These are phyloP conservation scores for Candida parachauliodes DNA, from an alignment of 805 yeast species.

Conservation along the genomic window DNA sequence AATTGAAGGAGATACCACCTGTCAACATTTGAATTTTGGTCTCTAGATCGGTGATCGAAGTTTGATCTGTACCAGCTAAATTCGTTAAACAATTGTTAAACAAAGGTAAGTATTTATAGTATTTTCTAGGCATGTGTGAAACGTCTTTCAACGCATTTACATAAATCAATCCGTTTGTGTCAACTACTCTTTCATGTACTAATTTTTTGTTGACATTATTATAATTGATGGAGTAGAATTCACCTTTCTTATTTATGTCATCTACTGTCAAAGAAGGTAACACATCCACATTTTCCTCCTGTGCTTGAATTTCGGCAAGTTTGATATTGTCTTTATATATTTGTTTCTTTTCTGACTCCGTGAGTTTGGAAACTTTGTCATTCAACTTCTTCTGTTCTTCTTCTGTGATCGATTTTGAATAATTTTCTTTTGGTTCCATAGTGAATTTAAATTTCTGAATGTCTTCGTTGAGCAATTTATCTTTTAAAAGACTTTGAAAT, in stretches of 20 bases:
- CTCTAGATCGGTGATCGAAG: conserved; percentile 76
- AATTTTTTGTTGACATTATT: conserved; percentile 27
- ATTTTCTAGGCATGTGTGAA: conserved; percentile 53
- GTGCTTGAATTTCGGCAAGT: conserved; percentile 61
- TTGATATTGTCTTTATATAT: conserved; percentile 59
- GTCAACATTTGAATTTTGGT: conserved; percentile 78
- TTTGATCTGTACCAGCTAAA: conserved; percentile 70
- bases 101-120: conserved; percentile 69
- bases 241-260: conserved; percentile 67
- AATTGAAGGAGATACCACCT: conserved; percentile 75
- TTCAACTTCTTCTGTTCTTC: conserved; percentile 59
- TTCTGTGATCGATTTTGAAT: conserved; percentile 44
- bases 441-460: conserved; percentile 64
- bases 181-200: conserved; percentile 50
- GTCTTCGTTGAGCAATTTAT: conserved; percentile 43
- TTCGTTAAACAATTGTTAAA: conserved; percentile 78
- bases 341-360: conserved; percentile 52
- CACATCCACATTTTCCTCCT: conserved; percentile 68
- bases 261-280: conserved; percentile 72
- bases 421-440: conserved; percentile 67
- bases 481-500: conserved; percentile 57
- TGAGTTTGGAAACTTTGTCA: conserved; percentile 38
- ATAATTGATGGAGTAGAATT: conserved; percentile 26
- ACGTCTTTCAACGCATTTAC: conserved; percentile 64
- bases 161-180: conserved; percentile 80